A percentile compares a stretch with the other conserved stretches of the same genome.
These are phyloP conservation scores for Globisporangium spinosum DNA, from an alignment of 352 stramenopile species.

Conservation along the genomic window DNA sequence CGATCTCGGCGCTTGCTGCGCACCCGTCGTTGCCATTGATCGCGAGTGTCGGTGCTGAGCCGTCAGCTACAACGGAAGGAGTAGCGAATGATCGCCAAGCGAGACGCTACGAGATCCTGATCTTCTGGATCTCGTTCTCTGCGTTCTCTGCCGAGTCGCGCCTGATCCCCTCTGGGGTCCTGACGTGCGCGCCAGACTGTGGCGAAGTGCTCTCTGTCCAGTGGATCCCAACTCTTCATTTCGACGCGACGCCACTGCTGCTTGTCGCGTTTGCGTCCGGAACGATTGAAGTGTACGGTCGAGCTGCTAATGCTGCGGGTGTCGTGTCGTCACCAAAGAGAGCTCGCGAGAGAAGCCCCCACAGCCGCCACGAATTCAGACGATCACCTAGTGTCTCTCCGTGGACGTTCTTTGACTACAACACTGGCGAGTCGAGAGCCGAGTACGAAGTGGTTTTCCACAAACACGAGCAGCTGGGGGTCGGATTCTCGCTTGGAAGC, in stretches of 20 bases:
- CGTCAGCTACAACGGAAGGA: background rate
- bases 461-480: conserved; percentile 28
- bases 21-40: conserved; percentile 76
- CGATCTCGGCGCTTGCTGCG: conserved; percentile 61
- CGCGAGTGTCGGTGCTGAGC: conserved; percentile 51
- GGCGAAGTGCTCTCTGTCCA: conserved; percentile 70
- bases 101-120: conserved; percentile 57
- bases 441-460: conserved; percentile 65
- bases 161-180: conserved; percentile 71
- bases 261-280: conserved; percentile 61
- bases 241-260: conserved; percentile 73
- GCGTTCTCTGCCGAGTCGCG: conserved; percentile 77
- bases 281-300: conserved; percentile 59
- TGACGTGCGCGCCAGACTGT: conserved; percentile 41
- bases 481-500: conserved; percentile 46
- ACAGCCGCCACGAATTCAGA: conserved; percentile 16
- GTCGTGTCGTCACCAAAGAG: conserved; percentile 52
- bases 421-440: conserved; percentile 53
- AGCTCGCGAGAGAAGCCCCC: conserved; percentile 19
- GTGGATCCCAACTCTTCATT: conserved; percentile 78
- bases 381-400: conserved; percentile 52
- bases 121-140: conserved; percentile 84
- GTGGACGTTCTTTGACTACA: conserved; percentile 74
- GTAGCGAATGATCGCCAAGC: conserved; percentile 16
- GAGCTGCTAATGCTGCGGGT: conserved; percentile 41